Evolutionary conservation across 2,329 filamentous ascomycete genomes (phyloP).

Genomic region (Dactylellina drechsleri): DNA sequence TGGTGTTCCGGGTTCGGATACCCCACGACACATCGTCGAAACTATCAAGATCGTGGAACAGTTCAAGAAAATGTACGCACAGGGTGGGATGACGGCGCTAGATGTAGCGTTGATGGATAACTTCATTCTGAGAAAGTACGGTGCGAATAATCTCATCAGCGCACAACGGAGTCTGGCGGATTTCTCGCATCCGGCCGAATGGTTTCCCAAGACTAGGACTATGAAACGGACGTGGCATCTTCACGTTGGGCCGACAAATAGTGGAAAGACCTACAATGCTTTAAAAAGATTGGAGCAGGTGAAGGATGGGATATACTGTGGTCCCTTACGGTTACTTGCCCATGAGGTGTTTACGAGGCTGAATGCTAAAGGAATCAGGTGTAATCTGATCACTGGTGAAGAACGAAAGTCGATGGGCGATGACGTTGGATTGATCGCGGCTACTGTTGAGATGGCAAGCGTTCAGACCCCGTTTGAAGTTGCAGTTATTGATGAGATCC

Average conservation of each 20-base stretch:
- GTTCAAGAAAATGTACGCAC: slow-evolving; percentile 45
- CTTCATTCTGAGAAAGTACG: slow-evolving; percentile 47
- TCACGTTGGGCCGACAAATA: slow-evolving; percentile 96
- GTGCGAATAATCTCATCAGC: slow-evolving; percentile 28
- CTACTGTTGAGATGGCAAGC: slow-evolving; percentile 91
- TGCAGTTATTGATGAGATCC: slow-evolving; percentile 96
- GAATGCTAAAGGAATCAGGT: slow-evolving; percentile 77
- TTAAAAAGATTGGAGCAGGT: slow-evolving; percentile 83
- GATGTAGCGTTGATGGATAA: slow-evolving; percentile 52
- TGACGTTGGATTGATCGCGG: slow-evolving; percentile 75
- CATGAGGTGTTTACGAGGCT: slow-evolving; percentile 95
- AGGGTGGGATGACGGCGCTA: slow-evolving; percentile 32
- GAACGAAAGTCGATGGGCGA: slow-evolving; percentile 77
- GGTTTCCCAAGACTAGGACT: slow-evolving; percentile 85
- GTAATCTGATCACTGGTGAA: slow-evolving; percentile 88
- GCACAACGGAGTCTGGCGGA: slow-evolving; percentile 43
- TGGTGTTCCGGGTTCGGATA: background rate
- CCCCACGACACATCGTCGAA: slow-evolving; percentile 6
- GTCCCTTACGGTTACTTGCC: slow-evolving; percentile 85
- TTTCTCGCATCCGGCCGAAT: slow-evolving; percentile 74
- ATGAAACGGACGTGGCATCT: slow-evolving; percentile 86
- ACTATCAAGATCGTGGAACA: slow-evolving; percentile 14
- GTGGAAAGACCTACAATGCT: slow-evolving; percentile 96
- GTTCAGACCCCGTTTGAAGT: slow-evolving; percentile 75
- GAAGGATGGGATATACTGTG: slow-evolving; percentile 84